Percentiles rank a stretch among this genome's conserved stretches.
Evolutionary conservation across 257 asterid species (phyloP).

Genomic region (Nicotiana knightiana): DNA sequence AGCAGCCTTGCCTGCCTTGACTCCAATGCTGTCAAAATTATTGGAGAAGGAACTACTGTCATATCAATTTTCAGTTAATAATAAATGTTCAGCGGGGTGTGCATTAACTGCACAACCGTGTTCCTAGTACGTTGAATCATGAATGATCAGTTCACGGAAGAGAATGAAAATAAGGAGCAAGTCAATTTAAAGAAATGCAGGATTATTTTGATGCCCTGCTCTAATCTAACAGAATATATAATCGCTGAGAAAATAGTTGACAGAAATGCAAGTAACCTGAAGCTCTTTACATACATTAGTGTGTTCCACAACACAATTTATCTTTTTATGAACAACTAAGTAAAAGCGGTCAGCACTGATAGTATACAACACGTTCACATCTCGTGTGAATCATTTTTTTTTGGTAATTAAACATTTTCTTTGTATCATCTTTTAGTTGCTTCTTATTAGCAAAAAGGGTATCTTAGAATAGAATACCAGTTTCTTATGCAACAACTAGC

Average conservation of each 20-base stretch:
- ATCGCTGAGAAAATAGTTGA: background rate
- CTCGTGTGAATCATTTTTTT: background rate
- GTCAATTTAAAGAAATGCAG: background rate
- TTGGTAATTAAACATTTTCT: too few relatives aligned
- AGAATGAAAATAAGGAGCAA: background rate
- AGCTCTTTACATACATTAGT: background rate
- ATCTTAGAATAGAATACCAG: background rate
- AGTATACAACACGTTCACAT: background rate
- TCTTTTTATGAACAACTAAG: background rate
- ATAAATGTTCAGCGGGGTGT: background rate
- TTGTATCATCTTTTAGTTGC: background rate
- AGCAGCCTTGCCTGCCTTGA: constrained; percentile 91
- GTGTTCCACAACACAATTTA: background rate
- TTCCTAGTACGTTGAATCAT: background rate
- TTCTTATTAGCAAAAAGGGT: background rate
- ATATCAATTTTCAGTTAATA: background rate
- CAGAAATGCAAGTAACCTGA: background rate
- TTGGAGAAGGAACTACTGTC: background rate
- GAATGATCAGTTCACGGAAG: background rate
- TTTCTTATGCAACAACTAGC: background rate
- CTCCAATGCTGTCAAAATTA: constrained; percentile 61
- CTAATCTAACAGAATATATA: background rate
- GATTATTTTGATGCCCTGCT: background rate
- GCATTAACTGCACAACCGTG: background rate
- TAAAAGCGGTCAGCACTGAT: background rate